Evolutionary conservation across 805 yeast species (phyloP), one percentile per base, ranked within the genome.

Genomic region (Alloascoidea hylecoeti): DNA sequence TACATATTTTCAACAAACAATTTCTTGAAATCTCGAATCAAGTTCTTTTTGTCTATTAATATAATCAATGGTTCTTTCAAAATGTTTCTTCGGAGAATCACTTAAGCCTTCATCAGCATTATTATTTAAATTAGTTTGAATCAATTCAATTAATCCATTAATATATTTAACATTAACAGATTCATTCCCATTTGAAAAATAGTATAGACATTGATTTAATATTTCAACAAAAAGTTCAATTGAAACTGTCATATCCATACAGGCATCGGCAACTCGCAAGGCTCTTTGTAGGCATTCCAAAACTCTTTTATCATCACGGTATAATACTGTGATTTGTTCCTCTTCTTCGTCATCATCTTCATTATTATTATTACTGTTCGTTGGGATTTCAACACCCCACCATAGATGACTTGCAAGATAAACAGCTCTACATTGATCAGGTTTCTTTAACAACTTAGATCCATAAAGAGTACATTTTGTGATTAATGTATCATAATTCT

Each of bases 401-500:
- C 96, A 92, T 36, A 92, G 60, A 57, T 92, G 96, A 1, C 95
- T 77, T 34, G 95, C 88, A 38, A 73, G 58, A 52, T 81, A 84
- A 4, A 86, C 94, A 0, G 95, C 78, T 13, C 96, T 72, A 55
- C 96, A 88, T 56, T 92, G 98, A 50, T 89, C 97, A 27, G 92
- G 86, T 55, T 89, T 89, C 55, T 83, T 85, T 49, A 89, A 65
- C 37, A 92, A 64, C 55, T 83, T 84, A 12, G 95, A 83, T 3
- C 95, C 94, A 49, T 85, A 84, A 36, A 88, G 60, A 1, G 96
- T 85, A 35, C 88, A 70, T 53, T 86, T 80, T 13, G 94, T 81
- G 37, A 88, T 85, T 46, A 89, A 63, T 3, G 75, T 70, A 47
- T 85, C 92, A 56, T 83, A 89, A 53, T 75, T 82, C 19, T 81